Percentiles rank a stretch among this genome's conserved stretches.
Conservation (phyloP, 257 asterid genomes). For the Haberlea rhodopensis region DNA sequence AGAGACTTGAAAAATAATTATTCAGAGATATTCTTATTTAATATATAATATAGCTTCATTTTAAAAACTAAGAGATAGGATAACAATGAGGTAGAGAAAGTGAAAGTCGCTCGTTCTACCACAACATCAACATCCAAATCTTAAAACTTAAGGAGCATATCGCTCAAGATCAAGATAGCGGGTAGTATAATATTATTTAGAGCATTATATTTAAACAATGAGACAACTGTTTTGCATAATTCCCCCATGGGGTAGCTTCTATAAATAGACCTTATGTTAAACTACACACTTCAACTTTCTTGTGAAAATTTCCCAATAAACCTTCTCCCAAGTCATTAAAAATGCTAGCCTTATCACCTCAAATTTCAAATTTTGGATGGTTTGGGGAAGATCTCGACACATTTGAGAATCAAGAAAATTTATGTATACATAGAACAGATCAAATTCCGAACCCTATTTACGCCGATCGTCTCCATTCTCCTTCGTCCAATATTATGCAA, state of each 20-base stretch:
- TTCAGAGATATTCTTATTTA: too few species aligned
- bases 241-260: background rate
- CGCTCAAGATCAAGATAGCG: too few species aligned
- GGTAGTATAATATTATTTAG: too few species aligned
- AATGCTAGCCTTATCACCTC: conserved; percentile 42
- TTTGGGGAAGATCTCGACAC: conserved; percentile 30
- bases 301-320: background rate
- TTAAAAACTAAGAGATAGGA: too few species aligned
- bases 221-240: background rate
- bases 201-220: background rate
- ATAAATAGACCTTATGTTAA: conserved; percentile 16
- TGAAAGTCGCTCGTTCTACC: too few species aligned
- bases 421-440: conserved; percentile 25
- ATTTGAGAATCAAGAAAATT: conserved; percentile 22
- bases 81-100: too few species aligned
- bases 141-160: too few species aligned
- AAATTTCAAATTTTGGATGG: conserved; percentile 33
- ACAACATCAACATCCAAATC: too few species aligned
- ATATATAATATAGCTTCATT: too few species aligned
- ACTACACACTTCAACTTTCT: conserved; percentile 13
- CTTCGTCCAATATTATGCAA: conserved; percentile 15
- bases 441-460: conserved; percentile 32
- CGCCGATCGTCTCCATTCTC: conserved; percentile 28
- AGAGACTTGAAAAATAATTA: too few species aligned
- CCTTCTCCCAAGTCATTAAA: background rate